Evolutionary conservation across 108 stramenopile genomes (phyloP).

Genomic region (Skeletonema costatum): DNA sequence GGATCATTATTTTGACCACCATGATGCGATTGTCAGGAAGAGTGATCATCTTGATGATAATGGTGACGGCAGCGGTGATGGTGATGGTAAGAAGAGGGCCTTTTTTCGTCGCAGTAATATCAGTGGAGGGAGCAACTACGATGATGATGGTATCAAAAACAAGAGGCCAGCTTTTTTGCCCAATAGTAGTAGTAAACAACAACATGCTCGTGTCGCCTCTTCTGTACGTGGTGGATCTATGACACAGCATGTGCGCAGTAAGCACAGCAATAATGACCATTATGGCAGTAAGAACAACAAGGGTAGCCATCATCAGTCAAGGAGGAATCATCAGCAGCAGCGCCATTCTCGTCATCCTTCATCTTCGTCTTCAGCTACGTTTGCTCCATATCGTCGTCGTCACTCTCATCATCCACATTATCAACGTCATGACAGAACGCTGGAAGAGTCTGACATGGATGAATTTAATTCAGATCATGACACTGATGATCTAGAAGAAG

Average conservation of each 20-base stretch:
- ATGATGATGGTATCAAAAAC: not conserved
- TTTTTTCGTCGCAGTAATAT: not conserved
- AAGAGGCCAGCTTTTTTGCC: not conserved
- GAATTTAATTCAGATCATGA: not conserved
- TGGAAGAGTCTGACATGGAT: too few species aligned
- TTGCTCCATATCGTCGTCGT: too few species aligned
- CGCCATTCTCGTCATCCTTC: too few species aligned
- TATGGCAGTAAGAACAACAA: not conserved
- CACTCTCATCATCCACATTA: not conserved
- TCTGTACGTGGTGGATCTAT: not conserved
- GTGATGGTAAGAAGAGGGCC: not conserved
- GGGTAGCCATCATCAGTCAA: not conserved
- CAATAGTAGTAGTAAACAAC: not conserved
- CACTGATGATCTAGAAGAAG: not conserved
- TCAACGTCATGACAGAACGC: not conserved
- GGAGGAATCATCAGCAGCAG: not conserved
- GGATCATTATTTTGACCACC: slow-evolving; percentile 1
- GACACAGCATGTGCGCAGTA: not conserved
- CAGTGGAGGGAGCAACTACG: not conserved
- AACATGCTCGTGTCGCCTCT: not conserved
- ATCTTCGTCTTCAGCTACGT: too few species aligned
- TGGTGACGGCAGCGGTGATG: not conserved
- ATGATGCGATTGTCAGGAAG: not conserved
- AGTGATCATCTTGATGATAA: not conserved
- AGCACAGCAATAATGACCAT: not conserved